Evolutionary conservation across 2,329 filamentous ascomycete genomes (phyloP), one percentile per base, ranked within the genome.

Genomic region (Aspergillus bombycis): DNA sequence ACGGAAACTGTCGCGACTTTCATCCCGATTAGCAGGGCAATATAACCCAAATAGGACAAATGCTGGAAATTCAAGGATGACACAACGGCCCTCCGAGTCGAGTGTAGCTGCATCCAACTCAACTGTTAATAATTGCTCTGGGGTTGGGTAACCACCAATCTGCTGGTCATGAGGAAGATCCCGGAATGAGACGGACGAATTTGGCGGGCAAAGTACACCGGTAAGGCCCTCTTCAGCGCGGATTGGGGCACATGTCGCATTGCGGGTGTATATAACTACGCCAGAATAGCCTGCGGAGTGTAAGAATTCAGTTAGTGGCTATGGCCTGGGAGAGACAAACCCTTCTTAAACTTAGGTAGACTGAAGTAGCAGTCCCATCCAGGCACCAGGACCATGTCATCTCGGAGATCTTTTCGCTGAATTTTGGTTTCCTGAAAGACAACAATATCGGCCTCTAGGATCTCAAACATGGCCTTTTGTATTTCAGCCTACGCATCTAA

Each of bases 301-400:
- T 74, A 56, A 70, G 58, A 10, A 54, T 53, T 14, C 12, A 2
- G 21, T 2, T 6, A 23, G 11, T 3, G 21, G 46, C 14, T 12
- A 8, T 21, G 28, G n/a, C 26, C 21, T 6, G 28, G 14, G 26
- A 26, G 21, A 28, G 14, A 61, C 68, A 28, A 80, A 90, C 93
- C 94, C 83, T 97, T 98, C 78, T 98, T 98, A 74, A 96, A 86
- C 75, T 90, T 93, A 0, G 95, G 95, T 28, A 99, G 83, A 75
- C 93, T 97, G 79, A 97, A 97, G 79, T 90, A 97, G 68, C 94
- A 94, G 75, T 99, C 95, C 94, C 94, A 99, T 14, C 95, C 95
- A 0, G 92, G 89, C 0, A 98, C 88, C 38, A 98, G 82, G 11
- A 98, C 94, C 93, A 98, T 98, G 71, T 98, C 95, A 83, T 98